Base-by-base conservation (phyloP, 129 eudicot genomes). In the Mikania micrantha region DNA sequence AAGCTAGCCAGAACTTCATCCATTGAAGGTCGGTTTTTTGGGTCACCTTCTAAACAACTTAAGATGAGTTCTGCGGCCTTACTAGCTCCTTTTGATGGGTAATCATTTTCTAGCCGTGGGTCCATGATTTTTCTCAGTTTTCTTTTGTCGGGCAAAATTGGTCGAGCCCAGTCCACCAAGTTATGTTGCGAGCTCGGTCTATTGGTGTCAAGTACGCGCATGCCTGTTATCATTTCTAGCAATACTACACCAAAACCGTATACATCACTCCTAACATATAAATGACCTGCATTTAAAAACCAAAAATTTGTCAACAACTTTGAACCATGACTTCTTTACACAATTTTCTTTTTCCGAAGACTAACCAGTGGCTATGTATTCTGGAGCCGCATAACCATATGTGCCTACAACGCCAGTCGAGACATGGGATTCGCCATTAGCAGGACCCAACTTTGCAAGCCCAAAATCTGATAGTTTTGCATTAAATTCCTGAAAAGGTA, bases 401-500 rank as follows among this genome's bases (percentile, higher is more conserved):
- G 97, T 90, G 48, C 97, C 97, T 8, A 90, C 91, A n/a, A 84
- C 79, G 8, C 77, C 85, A 0, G 97, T 90, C 0, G 95, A 84
- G 10, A 90, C 85, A 45, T 90, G 97, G 9, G 97, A 87, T 4
- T 87, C 60, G 20, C 95, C 97, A 27, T 84, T 74, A 1, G 58
- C 42, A 1, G 97, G 97, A 31, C 97, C 97, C 17, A 80, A 72
- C 62, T 88, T 87, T 4, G 97, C 97, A 1, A 90, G 79, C 20
- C 97, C 97, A 58, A 90, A 90, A 79, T 90, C 97, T 2, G 97
- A 90, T 7, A 90, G 92, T 61, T 90, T 90, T 6, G 97, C 91
- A 17, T 78, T 82, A 20, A 41, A 82, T 0, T 80, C 95, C 91
- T 84, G 47, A 67, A 67, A 61, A 74, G 5, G 27, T 56, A 10